Base-by-base conservation (phyloP, 192 early-diverging fungal genomes). In the Umbelopsis vinacea region DNA sequence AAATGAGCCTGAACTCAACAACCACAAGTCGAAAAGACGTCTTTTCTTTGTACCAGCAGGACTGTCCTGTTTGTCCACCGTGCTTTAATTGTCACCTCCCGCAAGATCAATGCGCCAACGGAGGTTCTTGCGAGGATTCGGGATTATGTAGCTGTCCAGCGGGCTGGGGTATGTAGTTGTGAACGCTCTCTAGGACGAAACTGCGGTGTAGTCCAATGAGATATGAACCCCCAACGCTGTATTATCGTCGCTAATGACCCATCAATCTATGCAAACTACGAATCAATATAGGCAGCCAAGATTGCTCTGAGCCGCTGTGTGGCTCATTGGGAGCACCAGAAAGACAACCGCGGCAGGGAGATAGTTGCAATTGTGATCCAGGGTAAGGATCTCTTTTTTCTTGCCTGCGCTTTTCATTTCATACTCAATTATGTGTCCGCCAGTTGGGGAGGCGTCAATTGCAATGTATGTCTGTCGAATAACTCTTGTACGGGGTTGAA, bases 381-480 rank as follows among this genome's bases (percentile, higher is more conserved):
- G 77, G 77, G 77, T 79, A 79, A 63, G 40, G 11, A n/a, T n/a
- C n/a, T n/a, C n/a, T n/a, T n/a, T n/a, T n/a, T 43, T 2, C 19
- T n/a, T 69, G 33, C 12, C 2, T 12, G 40, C 11, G 38, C 38
- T 47, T 43, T 14, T 17, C 22, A 40, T 23, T 43, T n/a, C 40
- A n/a, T 2, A n/a, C 15, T 66, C 19, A 40, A 21, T 23, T 66
- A 19, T 66, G 60, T 26, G 7, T 43, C 15, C 60, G 14, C 4
- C 37, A 79, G 77, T 14, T 97, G 95, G 95, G 88, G 85, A 26
- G 95, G 95, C 38, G 89, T 93, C 75, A 97, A 97, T 75, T 97
- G 95, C 82, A 97, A 97, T 78, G 86, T 79, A 10, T 79, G 89
- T 87, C 69, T 69, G 52, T 11, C 68, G 24, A 73, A 79, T 63